Evolutionary conservation across 2,329 filamentous ascomycete genomes (phyloP).

Genomic region (Ascomycota sp.): DNA sequence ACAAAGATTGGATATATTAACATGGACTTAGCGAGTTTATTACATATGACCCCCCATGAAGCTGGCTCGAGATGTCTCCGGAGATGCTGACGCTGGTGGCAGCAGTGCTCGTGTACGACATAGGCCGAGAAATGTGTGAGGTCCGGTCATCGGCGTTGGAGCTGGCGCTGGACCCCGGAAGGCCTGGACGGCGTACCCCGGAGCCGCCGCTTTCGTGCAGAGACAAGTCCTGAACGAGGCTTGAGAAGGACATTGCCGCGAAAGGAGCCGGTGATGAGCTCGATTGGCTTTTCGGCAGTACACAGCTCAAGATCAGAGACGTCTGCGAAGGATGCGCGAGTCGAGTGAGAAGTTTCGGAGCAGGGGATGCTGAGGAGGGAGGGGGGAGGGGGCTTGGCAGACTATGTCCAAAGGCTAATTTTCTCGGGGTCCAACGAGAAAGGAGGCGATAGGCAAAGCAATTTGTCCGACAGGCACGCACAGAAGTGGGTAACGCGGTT

Average conservation of each 20-base stretch:
- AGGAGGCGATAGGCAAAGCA: too few relatives aligned
- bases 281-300: not conserved
- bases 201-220: constrained; percentile 31
- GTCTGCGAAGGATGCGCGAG: too few relatives aligned
- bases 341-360: too few relatives aligned
- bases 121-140: constrained; percentile 41
- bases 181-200: constrained; percentile 20
- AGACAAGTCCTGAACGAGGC: constrained; percentile 42
- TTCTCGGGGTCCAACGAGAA: too few relatives aligned
- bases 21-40: constrained; percentile 49
- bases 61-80: constrained; percentile 61
- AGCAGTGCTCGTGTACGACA: constrained; percentile 45
- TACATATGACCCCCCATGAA: constrained; percentile 51
- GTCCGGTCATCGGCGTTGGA: constrained; percentile 36
- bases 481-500: too few relatives aligned
- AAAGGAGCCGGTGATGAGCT: not conserved
- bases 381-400: too few relatives aligned
- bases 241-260: constrained; percentile 41
- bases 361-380: too few relatives aligned
- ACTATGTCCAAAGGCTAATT: too few relatives aligned
- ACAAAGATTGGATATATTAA: constrained; percentile 96
- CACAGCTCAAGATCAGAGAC: too few relatives aligned
- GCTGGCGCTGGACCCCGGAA: constrained; percentile 16
- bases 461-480: too few relatives aligned
- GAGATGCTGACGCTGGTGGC: constrained; percentile 50